phyloP scores from a whole-genome alignment of 345 rosid genomes.

The Gynandropsis gynandra region DNA sequence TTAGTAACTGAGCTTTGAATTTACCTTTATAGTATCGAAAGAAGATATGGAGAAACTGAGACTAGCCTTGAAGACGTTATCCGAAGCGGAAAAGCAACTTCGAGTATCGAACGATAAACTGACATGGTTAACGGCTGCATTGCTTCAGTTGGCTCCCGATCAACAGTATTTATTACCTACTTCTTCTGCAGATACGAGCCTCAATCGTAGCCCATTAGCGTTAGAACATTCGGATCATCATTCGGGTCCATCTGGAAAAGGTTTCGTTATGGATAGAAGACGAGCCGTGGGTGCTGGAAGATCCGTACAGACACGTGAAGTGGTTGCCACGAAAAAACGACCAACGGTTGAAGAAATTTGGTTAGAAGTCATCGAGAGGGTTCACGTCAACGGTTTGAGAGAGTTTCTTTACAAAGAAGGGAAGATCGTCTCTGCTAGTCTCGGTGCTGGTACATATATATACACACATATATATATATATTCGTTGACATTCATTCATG shows the following conservation, averaged over 20 bases:
- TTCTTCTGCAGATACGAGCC: conserved; percentile 61
- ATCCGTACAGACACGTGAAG: background rate
- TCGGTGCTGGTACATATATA: conserved; percentile 62
- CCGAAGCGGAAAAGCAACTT: conserved; percentile 95
- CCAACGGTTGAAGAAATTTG: conserved; percentile 71
- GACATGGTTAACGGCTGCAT: conserved; percentile 96
- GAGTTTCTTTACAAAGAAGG: conserved; percentile 84
- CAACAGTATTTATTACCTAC: conserved; percentile 63
- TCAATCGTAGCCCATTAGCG: conserved; percentile 37
- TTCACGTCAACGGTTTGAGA: conserved; percentile 43
- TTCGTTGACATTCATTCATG: background rate
- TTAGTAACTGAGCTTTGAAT: background rate
- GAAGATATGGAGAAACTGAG: conserved; percentile 96
- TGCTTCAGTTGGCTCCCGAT: conserved; percentile 98
- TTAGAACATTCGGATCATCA: conserved; percentile 9
- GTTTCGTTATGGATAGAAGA: conserved; percentile 39
- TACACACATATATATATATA: background rate
- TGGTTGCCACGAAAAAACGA: conserved; percentile 5
- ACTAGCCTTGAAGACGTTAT: conserved; percentile 80
- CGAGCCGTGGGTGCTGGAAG: conserved; percentile 28
- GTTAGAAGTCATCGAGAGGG: conserved; percentile 63
- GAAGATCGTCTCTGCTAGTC: conserved; percentile 66
- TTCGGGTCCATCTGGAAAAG: conserved; percentile 21
- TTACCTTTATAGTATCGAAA: conserved; percentile 54
- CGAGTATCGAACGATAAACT: conserved; percentile 81